These are phyloP conservation scores for Pontederia paniculata DNA, from an alignment of 176 grass and related monocot species.

Conservation along the genomic window DNA sequence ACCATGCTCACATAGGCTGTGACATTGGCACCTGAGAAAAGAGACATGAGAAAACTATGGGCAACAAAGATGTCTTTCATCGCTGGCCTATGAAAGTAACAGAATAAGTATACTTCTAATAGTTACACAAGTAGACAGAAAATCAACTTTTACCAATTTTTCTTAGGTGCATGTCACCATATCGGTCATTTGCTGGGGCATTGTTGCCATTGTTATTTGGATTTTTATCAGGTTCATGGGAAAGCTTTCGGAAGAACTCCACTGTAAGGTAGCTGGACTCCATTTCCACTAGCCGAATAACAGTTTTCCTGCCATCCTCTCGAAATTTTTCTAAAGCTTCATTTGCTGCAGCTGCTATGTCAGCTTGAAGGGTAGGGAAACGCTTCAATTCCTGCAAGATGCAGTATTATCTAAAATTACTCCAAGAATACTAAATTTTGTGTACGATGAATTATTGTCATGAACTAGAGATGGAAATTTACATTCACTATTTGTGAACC, in stretches of 20 bases:
- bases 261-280: constrained; percentile 94
- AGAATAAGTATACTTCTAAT: not conserved
- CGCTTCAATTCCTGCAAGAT: constrained; percentile 84
- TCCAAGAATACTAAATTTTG: not conserved
- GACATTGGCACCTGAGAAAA: constrained; percentile 74
- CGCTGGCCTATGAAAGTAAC: too few species aligned
- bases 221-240: constrained; percentile 78
- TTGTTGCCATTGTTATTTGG: constrained; percentile 37
- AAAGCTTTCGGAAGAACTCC: constrained; percentile 98
- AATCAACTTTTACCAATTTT: constrained; percentile 55
- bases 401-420: not conserved
- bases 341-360: constrained; percentile 95
- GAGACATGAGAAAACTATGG: not conserved
- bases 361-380: constrained; percentile 92
- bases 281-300: constrained; percentile 96
- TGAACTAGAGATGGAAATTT: too few species aligned
- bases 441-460: too few species aligned
- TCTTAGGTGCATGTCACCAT: constrained; percentile 85
- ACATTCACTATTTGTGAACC: too few species aligned
- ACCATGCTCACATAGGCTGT: constrained; percentile 89
- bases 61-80: not conserved
- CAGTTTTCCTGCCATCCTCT: constrained; percentile 80
- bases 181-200: constrained; percentile 57
- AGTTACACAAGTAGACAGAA: constrained; percentile 1
- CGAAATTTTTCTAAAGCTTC: constrained; percentile 93